Base-by-base conservation (phyloP, 1,139 yeast species). In the Yamadazyma dushanensis region DNA sequence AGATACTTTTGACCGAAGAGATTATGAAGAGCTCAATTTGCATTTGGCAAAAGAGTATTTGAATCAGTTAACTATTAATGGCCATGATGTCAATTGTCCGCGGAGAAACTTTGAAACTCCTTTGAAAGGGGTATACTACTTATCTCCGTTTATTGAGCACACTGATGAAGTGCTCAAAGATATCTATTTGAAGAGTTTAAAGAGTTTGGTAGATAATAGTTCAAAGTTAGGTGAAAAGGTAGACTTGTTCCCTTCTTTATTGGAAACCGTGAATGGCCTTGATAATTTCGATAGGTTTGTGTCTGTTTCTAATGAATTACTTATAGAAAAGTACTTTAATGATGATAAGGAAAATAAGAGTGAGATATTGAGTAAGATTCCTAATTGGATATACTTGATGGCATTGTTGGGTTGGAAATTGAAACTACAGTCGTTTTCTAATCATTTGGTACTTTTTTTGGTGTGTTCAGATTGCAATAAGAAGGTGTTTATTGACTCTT, bases 71-170 rank as follows among this genome's bases (percentile, higher is more conserved):
- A 43, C 38, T 24, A 31, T 32, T 2, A 27, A 40, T 4, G 72
- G 61, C 4, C 76, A 70, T 41, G 47, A 52, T 5, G 13, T 37
- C 0, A 51, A 53, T 28, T 70, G 76, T 35, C 56, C 66, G 1
- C 69, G 76, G 76, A 47, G 57, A 22, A 56, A 52, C 36, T 59
- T 65, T 29, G 68, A 61, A 39, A 59, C 68, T 18, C 70, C 73
- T 0, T 32, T 58, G 5, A 54, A 54, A 8, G 66, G 65, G 8
- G 49, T 59, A 0, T 70, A 70, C 42, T 67, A 70, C 44, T 45
- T 59, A n/a, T 50, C 63, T 8, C 71, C 72, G 0, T 57, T 59
- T 31, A 37, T 67, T 10, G 49, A 53, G n/a, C 41, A 51, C 17
- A 64, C 71, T n/a, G 52, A 65, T 39, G 59, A 54, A 20, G 35